Base-by-base conservation (phyloP, 169 alveolate species). In the Sarcocystis neurona region DNA sequence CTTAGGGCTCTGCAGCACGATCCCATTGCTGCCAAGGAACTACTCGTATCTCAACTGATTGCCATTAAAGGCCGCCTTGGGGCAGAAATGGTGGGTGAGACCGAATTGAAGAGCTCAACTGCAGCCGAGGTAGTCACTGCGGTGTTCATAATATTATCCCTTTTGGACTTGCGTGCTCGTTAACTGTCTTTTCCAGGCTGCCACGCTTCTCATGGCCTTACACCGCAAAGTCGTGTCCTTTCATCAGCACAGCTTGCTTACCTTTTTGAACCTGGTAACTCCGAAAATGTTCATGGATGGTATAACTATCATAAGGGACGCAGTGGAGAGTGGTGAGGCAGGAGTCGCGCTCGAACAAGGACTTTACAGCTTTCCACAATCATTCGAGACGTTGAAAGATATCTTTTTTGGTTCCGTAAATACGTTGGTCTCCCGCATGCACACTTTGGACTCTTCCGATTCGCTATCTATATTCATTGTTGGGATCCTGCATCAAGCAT, bases 1-100 rank as follows among this genome's bases (percentile, higher is more conserved):
- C 87, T 87, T 44, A 46, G 44, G 23, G 32, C 68, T 1, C 75
- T 87, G 39, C 47, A 60, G 46, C 32, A 77, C 0, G 91, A 87
- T 27, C 91, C 91, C 8, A 37, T 75, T 34, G 91, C 91, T 15
- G 84, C 78, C 79, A 84, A 58, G 34, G 91, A 87, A 12, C 87
- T 87, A 3, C 43, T 87, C 6, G 87, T 78, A 39, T 75, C 91
- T 0, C 80, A 87, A 68, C 43, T 87, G 27, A 2, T 87, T 27
- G 74, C 56, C 44, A 18, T 58, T 15, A 60, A 47, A 2, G 80
- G 86, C 5, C 58, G 91, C 41, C 87, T 77, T n/a, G 1, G 80
- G 41, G 91, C 88, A 34, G 91, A 87, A 78, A 87, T 87, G 91
- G 91, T 87, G 44, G 34, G 91, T 18, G n/a, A n/a, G n/a, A n/a